Evolutionary conservation across 495 filamentous ascomycete species (phyloP), one percentile per base, ranked within the genome.

Genomic region (Penicillium subrubescens): DNA sequence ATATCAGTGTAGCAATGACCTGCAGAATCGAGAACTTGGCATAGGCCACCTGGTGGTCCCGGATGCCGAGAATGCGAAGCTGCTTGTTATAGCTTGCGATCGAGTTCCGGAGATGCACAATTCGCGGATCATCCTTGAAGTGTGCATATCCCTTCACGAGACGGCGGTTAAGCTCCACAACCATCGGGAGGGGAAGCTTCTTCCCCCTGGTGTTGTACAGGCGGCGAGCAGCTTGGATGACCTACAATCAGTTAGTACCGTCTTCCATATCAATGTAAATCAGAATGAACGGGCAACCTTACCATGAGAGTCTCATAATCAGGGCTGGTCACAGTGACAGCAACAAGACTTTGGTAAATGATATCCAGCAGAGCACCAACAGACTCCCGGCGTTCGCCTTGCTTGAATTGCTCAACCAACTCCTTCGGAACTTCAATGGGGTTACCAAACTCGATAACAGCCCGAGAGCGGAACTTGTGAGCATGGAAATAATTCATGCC

Each of bases 401-500:
- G 86, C 72, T 88, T 91, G 80, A 94, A 99, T 75, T 91, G 84
- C 33, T 97, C 86, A 3, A 97, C 93, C 5, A 97, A 78, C 67
- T 96, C 90, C 29, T 74, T 77, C 2, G 92, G 90, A 10, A 97
- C 86, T 61, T 96, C 90, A 37, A 98, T 82, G 3, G 95, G 93
- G 29, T 83, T 88, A 23, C 96, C 95, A 73, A 99, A 99, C 68
- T 99, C 95, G 63, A 99, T 87, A 2, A 99, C 95, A 41, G 96
- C 96, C 72, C 95, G 86, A 55, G 95, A 99, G 19, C 95, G 89
- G 78, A 99, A 99, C 74, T 98, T 99, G 79, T 99, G 95, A 5
- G 95, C 91, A 77, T 99, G 95, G 79, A 99, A 99, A 77, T 99
- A 99, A 72, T 99, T 99, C 95, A 98, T 98, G 63, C 96, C 96